These are phyloP conservation scores for Ceratocystis variospora DNA, from an alignment of 2,329 filamentous ascomycete species.

Conservation along the genomic window DNA sequence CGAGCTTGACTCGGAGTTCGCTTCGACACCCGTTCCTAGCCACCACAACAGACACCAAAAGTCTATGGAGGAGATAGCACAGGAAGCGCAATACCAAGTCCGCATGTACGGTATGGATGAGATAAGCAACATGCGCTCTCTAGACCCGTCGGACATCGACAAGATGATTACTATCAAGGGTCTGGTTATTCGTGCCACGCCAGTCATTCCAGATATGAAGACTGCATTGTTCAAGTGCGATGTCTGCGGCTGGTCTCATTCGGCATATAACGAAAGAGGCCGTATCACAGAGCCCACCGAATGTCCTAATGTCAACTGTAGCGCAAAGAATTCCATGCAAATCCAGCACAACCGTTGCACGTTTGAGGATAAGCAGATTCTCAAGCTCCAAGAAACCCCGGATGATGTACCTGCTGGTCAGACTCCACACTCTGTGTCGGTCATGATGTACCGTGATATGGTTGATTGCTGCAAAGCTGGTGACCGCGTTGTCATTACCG, in stretches of 20 bases:
- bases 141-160: conserved; percentile 95
- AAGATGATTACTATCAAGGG: conserved; percentile 92
- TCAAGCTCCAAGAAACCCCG: conserved; percentile 95
- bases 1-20: conserved; percentile 32
- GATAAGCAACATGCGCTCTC: conserved; percentile 78
- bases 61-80: conserved; percentile 66
- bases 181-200: conserved; percentile 85
- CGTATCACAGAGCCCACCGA: conserved; percentile 89
- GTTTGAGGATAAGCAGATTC: conserved; percentile 96
- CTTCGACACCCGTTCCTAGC: conserved; percentile 26
- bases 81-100: conserved; percentile 68
- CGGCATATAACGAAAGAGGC: conserved; percentile 84
- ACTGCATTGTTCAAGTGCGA: conserved; percentile 96
- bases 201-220: conserved; percentile 98
- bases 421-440: conserved; percentile 90
- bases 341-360: conserved; percentile 91
- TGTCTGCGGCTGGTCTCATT: conserved; percentile 79
- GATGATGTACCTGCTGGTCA: conserved; percentile 90
- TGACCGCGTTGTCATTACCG: conserved; percentile 88
- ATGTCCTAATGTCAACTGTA: conserved; percentile 71
- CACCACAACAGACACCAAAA: conserved; percentile 34
- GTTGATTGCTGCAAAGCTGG: conserved; percentile 97
- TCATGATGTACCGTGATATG: conserved; percentile 92
- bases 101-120: conserved; percentile 79
- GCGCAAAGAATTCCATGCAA: conserved; percentile 88